phyloP scores from a whole-genome alignment of 305 asterid species.

The Salvia sclarea region DNA sequence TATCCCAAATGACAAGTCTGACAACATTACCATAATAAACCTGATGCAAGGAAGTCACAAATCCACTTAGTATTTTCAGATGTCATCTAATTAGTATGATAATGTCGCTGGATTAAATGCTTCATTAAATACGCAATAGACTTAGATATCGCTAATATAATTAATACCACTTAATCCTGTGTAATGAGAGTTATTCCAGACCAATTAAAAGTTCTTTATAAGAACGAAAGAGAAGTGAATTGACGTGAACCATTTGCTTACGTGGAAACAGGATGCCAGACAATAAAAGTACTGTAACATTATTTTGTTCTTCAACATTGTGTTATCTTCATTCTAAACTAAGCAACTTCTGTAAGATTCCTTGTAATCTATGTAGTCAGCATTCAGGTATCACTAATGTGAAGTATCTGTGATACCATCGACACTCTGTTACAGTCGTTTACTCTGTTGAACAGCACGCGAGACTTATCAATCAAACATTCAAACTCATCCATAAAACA shows the following conservation, averaged over 20 bases:
- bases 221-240: background rate
- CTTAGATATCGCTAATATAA: background rate
- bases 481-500: background rate
- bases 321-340: background rate
- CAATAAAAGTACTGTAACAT: background rate
- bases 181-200: background rate
- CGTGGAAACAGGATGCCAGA: background rate
- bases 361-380: slow-evolving; percentile 9
- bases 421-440: background rate
- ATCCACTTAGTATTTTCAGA: slow-evolving; percentile 11
- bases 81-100: slow-evolving; percentile 17
- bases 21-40: no score
- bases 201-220: background rate
- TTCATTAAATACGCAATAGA: background rate
- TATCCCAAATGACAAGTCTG: slow-evolving; percentile 7
- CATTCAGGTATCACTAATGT: slow-evolving; percentile 4
- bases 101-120: slow-evolving; percentile 1
- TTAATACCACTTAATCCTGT: background rate
- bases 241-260: background rate
- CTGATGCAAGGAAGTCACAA: no score
- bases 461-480: background rate
- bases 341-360: background rate
- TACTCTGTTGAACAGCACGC: slow-evolving; percentile 12
- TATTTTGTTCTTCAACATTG: background rate
- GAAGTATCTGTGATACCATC: slow-evolving; percentile 22